phyloP scores from a whole-genome alignment of 2,329 filamentous ascomycete species.

The Xylaria arbuscula region DNA sequence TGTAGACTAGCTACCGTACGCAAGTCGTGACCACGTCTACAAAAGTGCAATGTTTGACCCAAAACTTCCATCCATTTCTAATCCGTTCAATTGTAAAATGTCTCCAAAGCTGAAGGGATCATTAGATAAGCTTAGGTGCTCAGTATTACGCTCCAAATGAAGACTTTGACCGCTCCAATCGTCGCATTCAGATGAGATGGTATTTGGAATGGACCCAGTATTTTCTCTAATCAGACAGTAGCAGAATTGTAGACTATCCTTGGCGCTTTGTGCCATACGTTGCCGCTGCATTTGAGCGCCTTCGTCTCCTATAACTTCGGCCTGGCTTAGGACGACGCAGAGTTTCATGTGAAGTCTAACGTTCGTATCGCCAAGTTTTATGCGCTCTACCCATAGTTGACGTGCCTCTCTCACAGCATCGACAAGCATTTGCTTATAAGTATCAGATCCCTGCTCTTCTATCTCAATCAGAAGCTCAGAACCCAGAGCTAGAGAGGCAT shows the following conservation, averaged over 20 bases:
- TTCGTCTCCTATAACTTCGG: not conserved
- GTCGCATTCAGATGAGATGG: not conserved
- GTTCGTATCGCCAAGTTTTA: slow-evolving; percentile 24
- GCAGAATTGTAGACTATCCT: slow-evolving; percentile 24
- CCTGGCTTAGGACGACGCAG: slow-evolving; percentile 20
- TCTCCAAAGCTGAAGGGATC: not conserved
- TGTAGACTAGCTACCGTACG: not conserved
- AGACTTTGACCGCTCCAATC: not conserved
- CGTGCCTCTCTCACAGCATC: slow-evolving; percentile 26
- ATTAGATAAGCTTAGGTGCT: slow-evolving; percentile 1
- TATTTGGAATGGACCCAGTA: not conserved
- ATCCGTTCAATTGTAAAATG: not conserved
- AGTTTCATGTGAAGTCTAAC: slow-evolving; percentile 30
- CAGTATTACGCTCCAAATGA: not conserved
- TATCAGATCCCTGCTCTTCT: slow-evolving; percentile 18
- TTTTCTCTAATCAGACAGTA: slow-evolving; percentile 9
- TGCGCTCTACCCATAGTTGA: slow-evolving; percentile 16
- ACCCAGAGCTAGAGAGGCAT: slow-evolving; percentile 23
- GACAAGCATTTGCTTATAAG: slow-evolving; percentile 24
- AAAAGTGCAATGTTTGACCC: not conserved
- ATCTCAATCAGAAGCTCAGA: slow-evolving; percentile 31
- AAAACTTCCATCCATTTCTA: not conserved
- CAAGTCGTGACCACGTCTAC: not conserved
- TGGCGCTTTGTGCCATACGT: slow-evolving; percentile 20
- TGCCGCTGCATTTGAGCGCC: slow-evolving; percentile 1